These are phyloP conservation scores for Hericium coralloides DNA, from an alignment of 768 basidiomycete genomes.

Conservation along the genomic window DNA sequence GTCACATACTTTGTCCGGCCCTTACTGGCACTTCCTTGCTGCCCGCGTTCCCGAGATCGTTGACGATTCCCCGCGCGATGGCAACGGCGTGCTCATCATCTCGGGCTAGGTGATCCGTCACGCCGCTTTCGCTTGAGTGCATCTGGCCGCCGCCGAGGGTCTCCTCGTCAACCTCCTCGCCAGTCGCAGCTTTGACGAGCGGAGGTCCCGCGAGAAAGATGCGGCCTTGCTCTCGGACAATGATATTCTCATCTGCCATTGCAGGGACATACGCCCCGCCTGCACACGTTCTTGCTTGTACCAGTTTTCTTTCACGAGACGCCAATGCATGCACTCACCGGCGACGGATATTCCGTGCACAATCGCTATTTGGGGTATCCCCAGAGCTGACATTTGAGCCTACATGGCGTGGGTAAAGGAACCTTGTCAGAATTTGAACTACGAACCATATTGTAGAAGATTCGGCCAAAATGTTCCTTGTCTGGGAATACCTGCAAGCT, in stretches of 20 bases:
- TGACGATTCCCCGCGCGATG: constrained; percentile 67
- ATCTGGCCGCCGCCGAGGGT: constrained; percentile 84
- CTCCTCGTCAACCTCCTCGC: constrained; percentile 89
- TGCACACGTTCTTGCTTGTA: neutral
- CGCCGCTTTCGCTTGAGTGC: constrained; percentile 88
- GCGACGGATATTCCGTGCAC: constrained; percentile 95
- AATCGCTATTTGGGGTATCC: constrained; percentile 86
- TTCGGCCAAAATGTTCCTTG: constrained; percentile 90
- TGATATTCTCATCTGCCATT: constrained; percentile 93
- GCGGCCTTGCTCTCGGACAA: constrained; percentile 82
- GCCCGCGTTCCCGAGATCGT: constrained; percentile 66
- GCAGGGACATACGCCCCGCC: constrained; percentile 87
- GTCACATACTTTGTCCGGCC: constrained; percentile 4
- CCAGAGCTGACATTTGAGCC: constrained; percentile 89
- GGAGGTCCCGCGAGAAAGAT: constrained; percentile 96
- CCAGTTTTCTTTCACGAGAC: neutral
- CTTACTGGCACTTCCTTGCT: constrained; percentile 42
- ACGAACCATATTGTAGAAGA: constrained; percentile 93
- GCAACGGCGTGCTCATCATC: constrained; percentile 82
- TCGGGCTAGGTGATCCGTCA: constrained; percentile 79
- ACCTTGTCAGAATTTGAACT: neutral
- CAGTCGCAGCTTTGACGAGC: constrained; percentile 89
- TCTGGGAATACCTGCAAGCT: constrained; percentile 71
- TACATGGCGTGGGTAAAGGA: constrained; percentile 18
- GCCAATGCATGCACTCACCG: constrained; percentile 28